Conservation (phyloP, 192 early-diverging fungal species). For the Coemansia sp. region DNA sequence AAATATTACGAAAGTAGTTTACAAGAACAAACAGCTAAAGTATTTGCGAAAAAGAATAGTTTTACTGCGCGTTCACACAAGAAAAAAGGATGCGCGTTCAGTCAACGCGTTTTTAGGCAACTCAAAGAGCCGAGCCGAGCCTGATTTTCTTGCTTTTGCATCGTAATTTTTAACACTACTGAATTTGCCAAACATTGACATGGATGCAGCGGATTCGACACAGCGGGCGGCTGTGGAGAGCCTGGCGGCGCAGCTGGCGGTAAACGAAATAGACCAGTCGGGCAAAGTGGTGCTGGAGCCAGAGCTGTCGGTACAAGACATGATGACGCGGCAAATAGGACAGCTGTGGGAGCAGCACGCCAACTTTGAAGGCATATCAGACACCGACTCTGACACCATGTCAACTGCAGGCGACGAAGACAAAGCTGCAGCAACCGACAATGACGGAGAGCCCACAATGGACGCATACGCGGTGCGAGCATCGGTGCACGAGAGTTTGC, state of each 20-base stretch:
- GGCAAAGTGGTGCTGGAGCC: slow-evolving; percentile 24
- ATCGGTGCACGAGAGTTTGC: slow-evolving; percentile 36
- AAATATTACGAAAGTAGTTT: slow-evolving; percentile 1
- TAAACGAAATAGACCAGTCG: slow-evolving; percentile 24
- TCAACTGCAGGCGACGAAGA: slow-evolving; percentile 1
- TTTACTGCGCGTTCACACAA: background rate
- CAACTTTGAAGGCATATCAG: slow-evolving; percentile 35
- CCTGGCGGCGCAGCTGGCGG: slow-evolving; percentile 17
- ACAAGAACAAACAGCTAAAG: background rate
- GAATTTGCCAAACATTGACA: background rate
- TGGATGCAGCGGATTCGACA: background rate
- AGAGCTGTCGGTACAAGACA: slow-evolving; percentile 22
- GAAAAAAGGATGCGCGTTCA: background rate
- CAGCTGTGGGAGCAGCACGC: slow-evolving; percentile 44
- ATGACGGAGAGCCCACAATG: slow-evolving; percentile 4
- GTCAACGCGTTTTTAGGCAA: slow-evolving; percentile 1
- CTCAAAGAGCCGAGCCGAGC: background rate
- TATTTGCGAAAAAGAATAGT: background rate
- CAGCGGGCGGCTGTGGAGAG: slow-evolving; percentile 33
- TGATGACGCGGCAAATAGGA: slow-evolving; percentile 39
- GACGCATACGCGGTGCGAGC: slow-evolving; percentile 43
- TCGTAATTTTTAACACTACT: background rate
- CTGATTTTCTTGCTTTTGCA: background rate
- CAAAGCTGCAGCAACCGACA: background rate
- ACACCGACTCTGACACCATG: slow-evolving; percentile 15